Conservation (phyloP, 2,329 filamentous ascomycete species). For the Hymenoscyphus occultus region DNA sequence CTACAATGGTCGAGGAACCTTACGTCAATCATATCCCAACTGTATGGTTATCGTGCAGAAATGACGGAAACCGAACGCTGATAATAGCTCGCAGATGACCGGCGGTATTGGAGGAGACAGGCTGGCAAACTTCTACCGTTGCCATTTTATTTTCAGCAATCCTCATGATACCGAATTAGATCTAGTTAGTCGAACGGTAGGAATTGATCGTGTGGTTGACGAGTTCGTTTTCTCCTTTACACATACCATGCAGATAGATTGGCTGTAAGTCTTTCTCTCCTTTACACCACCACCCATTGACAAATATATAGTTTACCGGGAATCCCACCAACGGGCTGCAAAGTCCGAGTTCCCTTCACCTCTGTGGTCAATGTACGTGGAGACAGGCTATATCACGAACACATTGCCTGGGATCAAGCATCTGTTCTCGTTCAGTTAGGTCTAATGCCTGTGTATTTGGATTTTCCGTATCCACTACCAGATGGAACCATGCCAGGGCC, state of each 20-base stretch:
- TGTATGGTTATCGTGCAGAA: constrained; percentile 39
- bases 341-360: constrained; percentile 60
- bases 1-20: constrained; percentile 76
- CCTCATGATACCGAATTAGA: constrained; percentile 64
- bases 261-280: constrained; percentile 54
- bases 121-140: constrained; percentile 69
- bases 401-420: constrained; percentile 68
- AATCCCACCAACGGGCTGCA: constrained; percentile 53
- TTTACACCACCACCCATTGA: too few species aligned
- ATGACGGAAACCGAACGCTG: not conserved
- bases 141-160: constrained; percentile 75
- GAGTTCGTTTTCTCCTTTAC: constrained; percentile 67
- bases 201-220: constrained; percentile 68
- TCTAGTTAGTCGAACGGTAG: constrained; percentile 68
- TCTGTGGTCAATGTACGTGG: constrained; percentile 66
- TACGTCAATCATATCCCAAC: constrained; percentile 78
- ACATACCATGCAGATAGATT: constrained; percentile 61
- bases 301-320: constrained; percentile 48
- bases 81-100: constrained; percentile 30
- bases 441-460: constrained; percentile 43
- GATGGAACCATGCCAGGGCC: constrained; percentile 33
- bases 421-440: constrained; percentile 60
- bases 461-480: constrained; percentile 47
- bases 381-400: constrained; percentile 66
- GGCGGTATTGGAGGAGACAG: constrained; percentile 64